Conservation (phyloP, 768 basidiomycete species). For the Lyophyllum decastes region DNA sequence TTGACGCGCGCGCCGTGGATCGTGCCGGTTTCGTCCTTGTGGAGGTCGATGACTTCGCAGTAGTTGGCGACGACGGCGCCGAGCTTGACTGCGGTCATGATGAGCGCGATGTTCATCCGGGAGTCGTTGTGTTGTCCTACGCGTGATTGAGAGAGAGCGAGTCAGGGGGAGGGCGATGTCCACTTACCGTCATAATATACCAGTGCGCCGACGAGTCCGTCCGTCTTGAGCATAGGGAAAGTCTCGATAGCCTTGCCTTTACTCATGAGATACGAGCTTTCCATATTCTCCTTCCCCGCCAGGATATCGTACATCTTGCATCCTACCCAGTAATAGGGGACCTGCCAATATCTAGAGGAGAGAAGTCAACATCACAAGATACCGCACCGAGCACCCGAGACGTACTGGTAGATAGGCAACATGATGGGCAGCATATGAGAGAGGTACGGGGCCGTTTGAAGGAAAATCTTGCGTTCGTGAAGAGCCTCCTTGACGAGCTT, state of each 20-base stretch:
- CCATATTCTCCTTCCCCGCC: constrained; percentile 97
- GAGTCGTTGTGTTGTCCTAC: constrained; percentile 97
- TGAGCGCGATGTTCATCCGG: constrained; percentile 94
- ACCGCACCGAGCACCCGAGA: not conserved
- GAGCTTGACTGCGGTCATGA: constrained; percentile 92
- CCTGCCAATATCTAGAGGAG: constrained; percentile 85
- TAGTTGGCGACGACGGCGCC: constrained; percentile 91
- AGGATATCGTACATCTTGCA: constrained; percentile 96
- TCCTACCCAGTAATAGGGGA: constrained; percentile 94
- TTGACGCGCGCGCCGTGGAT: constrained; percentile 73
- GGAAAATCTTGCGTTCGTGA: constrained; percentile 89
- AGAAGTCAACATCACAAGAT: constrained; percentile 8
- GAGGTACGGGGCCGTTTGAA: constrained; percentile 95
- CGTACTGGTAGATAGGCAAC: constrained; percentile 92
- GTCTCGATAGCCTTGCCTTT: constrained; percentile 91
- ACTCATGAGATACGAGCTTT: constrained; percentile 92
- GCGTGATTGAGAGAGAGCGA: constrained; percentile 25
- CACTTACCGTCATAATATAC: constrained; percentile 93
- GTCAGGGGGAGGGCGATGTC: constrained; percentile 33
- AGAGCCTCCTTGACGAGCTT: constrained; percentile 96
- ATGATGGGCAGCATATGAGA: constrained; percentile 94
- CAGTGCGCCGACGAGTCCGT: constrained; percentile 90
- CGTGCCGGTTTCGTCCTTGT: constrained; percentile 71
- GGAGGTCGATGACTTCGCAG: constrained; percentile 77
- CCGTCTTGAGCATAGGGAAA: constrained; percentile 94